Conservation (phyloP, 345 rosid species). For the Linum lewisii region DNA sequence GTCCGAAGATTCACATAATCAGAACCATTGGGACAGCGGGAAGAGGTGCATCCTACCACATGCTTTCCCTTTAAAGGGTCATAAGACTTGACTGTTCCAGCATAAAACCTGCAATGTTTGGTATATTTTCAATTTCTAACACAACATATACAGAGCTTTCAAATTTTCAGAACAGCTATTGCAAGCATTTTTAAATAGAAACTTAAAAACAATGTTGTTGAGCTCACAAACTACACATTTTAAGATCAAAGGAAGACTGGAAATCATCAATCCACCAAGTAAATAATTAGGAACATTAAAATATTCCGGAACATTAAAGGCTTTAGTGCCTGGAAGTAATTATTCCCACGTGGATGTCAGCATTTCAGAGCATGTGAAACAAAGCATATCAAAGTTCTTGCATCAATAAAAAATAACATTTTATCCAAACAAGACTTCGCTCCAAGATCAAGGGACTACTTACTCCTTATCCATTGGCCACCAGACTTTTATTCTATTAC, state of each 20-base stretch:
- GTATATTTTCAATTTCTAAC: neutral
- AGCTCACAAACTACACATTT: neutral
- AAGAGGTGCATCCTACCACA: slow-evolving; percentile 49
- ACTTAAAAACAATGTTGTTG: neutral
- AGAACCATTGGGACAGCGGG: slow-evolving; percentile 1
- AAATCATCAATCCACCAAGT: too few relatives aligned
- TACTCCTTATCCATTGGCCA: slow-evolving; percentile 99
- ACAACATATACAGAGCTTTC: neutral
- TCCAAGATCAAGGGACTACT: slow-evolving; percentile 18
- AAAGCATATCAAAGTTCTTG: too few relatives aligned
- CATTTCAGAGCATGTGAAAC: too few relatives aligned
- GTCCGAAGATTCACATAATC: slow-evolving; percentile 7
- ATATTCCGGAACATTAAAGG: too few relatives aligned
- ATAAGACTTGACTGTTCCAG: slow-evolving; percentile 81
- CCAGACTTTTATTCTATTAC: slow-evolving; percentile 86
- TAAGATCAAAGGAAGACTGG: too few relatives aligned
- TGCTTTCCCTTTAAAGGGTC: slow-evolving; percentile 73
- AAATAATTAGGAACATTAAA: too few relatives aligned
- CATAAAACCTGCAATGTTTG: slow-evolving; percentile 62
- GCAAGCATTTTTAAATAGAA: too few relatives aligned
- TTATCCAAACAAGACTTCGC: neutral
- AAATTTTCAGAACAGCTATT: neutral
- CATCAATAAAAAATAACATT: neutral
- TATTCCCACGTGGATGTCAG: too few relatives aligned
- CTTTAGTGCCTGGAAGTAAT: too few relatives aligned